These are phyloP conservation scores for Parastagonospora nodorum DNA, from an alignment of 2,329 filamentous ascomycete species.

Conservation along the genomic window DNA sequence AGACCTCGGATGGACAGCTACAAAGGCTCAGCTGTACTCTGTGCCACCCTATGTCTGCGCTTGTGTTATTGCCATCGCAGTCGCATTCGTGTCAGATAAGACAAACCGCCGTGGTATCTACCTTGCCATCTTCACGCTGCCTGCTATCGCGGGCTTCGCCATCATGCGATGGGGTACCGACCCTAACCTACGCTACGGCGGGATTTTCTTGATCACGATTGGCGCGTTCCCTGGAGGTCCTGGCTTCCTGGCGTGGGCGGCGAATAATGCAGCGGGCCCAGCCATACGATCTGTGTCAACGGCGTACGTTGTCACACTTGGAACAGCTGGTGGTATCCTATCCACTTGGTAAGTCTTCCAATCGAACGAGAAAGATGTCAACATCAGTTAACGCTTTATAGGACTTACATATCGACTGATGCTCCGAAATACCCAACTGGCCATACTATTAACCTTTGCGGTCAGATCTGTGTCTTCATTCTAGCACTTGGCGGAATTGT, in stretches of 20 bases:
- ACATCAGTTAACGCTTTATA: slow-evolving; percentile 59
- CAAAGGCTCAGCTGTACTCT: slow-evolving; percentile 46
- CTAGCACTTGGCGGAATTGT: slow-evolving; percentile 56
- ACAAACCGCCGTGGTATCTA: slow-evolving; percentile 47
- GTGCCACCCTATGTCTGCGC: slow-evolving; percentile 48
- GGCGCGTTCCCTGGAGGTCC: slow-evolving; percentile 65
- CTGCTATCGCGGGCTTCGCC: slow-evolving; percentile 58
- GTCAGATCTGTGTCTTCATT: slow-evolving; percentile 53
- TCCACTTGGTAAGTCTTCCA: slow-evolving; percentile 52
- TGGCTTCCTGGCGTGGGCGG: slow-evolving; percentile 62
- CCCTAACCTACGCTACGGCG: slow-evolving; percentile 60
- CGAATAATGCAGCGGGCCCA: slow-evolving; percentile 64
- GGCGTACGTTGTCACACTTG: slow-evolving; percentile 70
- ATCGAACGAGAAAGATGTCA: background rate
- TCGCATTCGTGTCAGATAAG: slow-evolving; percentile 46
- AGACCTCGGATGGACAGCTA: slow-evolving; percentile 45
- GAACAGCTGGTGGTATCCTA: slow-evolving; percentile 62
- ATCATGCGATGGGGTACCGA: slow-evolving; percentile 61
- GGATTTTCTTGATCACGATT: slow-evolving; percentile 60
- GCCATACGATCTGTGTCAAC: slow-evolving; percentile 61
- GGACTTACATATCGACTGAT: slow-evolving; percentile 61
- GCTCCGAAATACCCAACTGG: slow-evolving; percentile 72
- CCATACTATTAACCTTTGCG: slow-evolving; percentile 67
- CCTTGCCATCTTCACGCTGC: slow-evolving; percentile 40
- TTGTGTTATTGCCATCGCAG: slow-evolving; percentile 40